Percentiles rank a stretch among this genome's conserved stretches.
Conservation (phyloP, 352 stramenopile species). For the Globisporangium camurandrum region DNA sequence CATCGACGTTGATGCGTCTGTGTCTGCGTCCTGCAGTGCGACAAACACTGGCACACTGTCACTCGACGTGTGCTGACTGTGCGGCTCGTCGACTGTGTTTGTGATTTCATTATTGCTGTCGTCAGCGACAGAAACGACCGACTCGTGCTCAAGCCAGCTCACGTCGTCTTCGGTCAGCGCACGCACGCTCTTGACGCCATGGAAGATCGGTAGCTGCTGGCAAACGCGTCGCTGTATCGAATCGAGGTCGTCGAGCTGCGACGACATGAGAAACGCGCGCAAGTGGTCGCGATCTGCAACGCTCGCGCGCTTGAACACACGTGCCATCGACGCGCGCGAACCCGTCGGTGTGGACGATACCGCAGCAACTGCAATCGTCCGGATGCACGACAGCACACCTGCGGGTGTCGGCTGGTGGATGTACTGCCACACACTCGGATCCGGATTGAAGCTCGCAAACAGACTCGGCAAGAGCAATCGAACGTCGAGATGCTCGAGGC, state of each 20-base stretch:
- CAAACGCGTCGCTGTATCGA: conserved; percentile 24
- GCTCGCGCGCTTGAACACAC: conserved; percentile 15
- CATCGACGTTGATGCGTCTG: conserved; percentile 10
- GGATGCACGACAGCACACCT: conserved; percentile 43
- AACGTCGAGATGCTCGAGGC: conserved; percentile 40
- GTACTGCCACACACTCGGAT: conserved; percentile 59
- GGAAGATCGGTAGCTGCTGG: conserved; percentile 42
- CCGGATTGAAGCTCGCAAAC: conserved; percentile 42
- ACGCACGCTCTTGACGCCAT: conserved; percentile 18
- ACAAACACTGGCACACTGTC: conserved; percentile 20
- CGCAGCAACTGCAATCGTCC: conserved; percentile 6
- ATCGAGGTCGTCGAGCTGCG: conserved; percentile 27
- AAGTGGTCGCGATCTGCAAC: conserved; percentile 31
- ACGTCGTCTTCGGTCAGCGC: conserved; percentile 14
- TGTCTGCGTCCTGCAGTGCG: conserved; percentile 17
- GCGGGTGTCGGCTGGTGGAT: conserved; percentile 60
- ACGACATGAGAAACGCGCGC: conserved; percentile 34
- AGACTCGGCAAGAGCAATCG: conserved; percentile 47
- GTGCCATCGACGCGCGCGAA: conserved; percentile 9
- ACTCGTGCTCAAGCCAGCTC: conserved; percentile 2
- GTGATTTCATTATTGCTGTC: conserved; percentile 6
- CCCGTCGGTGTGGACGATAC: not conserved
- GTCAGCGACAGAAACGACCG: too few relatives aligned
- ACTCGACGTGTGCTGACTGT: conserved; percentile 5
- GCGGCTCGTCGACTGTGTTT: not conserved